Evolutionary conservation across 345 rosid species (phyloP).

Genomic region (Brassica nigra): DNA sequence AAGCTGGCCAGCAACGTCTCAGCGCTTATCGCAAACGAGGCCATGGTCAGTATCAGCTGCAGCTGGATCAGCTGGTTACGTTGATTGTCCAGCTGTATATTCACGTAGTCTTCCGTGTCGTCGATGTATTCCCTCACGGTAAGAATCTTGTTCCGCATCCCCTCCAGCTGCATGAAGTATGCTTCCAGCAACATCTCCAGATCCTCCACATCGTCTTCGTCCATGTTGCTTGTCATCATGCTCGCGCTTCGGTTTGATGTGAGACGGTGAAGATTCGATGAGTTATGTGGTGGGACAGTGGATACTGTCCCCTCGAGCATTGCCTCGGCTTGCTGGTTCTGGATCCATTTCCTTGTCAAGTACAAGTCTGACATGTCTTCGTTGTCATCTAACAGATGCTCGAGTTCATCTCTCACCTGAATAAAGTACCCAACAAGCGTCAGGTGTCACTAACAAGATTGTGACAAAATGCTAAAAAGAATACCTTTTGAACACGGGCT

Average conservation of each 20-base stretch:
- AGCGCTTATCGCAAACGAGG: slow-evolving; percentile 74
- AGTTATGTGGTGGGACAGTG: neutral
- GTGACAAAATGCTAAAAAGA: no score
- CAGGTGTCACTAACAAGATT: no score
- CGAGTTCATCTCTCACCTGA: slow-evolving; percentile 94
- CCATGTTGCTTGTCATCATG: slow-evolving; percentile 52
- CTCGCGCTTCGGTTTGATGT: slow-evolving; percentile 70
- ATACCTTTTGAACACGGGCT: neutral
- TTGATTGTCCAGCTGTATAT: slow-evolving; percentile 87
- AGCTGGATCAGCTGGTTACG: slow-evolving; percentile 90
- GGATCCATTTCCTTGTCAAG: slow-evolving; percentile 77
- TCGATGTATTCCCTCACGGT: slow-evolving; percentile 91
- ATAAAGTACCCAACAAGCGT: neutral
- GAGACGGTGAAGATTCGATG: slow-evolving; percentile 47
- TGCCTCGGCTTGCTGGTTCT: slow-evolving; percentile 73
- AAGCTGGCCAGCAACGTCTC: slow-evolving; percentile 63
- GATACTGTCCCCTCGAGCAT: slow-evolving; percentile 45
- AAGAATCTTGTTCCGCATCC: neutral
- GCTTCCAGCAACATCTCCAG: slow-evolving; percentile 46
- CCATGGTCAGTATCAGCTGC: slow-evolving; percentile 75
- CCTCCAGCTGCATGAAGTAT: neutral
- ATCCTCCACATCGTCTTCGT: slow-evolving; percentile 78
- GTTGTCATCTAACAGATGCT: slow-evolving; percentile 80
- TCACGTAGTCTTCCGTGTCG: slow-evolving; percentile 93
- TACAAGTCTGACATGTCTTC: slow-evolving; percentile 89